Conservation (phyloP, 768 basidiomycete genomes). For the Lentinula aciculospora region DNA sequence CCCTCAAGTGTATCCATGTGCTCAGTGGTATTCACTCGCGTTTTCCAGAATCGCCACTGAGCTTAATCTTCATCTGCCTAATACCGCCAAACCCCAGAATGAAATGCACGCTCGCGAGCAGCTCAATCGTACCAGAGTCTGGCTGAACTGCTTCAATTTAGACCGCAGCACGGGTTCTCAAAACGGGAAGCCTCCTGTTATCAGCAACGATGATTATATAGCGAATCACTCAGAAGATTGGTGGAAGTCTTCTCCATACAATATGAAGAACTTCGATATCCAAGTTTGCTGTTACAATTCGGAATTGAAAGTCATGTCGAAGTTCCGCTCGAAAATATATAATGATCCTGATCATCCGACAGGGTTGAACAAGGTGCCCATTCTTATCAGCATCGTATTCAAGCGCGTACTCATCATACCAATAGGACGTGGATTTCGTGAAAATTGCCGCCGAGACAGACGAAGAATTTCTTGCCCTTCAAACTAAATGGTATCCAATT, state of each 20-base stretch:
- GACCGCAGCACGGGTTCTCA: constrained; percentile 86
- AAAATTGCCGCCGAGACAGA: constrained; percentile 60
- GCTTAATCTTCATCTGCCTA: constrained; percentile 79
- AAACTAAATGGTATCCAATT: constrained; percentile 49
- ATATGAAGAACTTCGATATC: constrained; percentile 72
- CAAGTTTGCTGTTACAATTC: constrained; percentile 76
- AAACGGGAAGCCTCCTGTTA: constrained; percentile 83
- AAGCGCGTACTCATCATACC: neutral
- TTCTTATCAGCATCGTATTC: neutral
- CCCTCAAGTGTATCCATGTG: neutral
- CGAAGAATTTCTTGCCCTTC: constrained; percentile 56
- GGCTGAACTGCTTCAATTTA: constrained; percentile 88
- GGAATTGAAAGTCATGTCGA: constrained; percentile 59
- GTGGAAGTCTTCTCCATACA: constrained; percentile 66
- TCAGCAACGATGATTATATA: constrained; percentile 72
- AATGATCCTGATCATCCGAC: constrained; percentile 70
- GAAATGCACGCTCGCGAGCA: constrained; percentile 82
- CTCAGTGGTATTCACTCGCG: constrained; percentile 7
- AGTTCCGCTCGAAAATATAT: constrained; percentile 60
- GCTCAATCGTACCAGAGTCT: constrained; percentile 84
- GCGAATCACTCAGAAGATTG: constrained; percentile 64
- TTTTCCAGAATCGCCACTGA: constrained; percentile 73
- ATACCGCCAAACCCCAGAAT: constrained; percentile 66
- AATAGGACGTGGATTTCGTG: constrained; percentile 62
- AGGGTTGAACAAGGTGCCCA: constrained; percentile 67